A percentile compares a stretch with the other conserved stretches of the same genome.
Evolutionary conservation across 2,329 filamentous ascomycete genomes (phyloP).

Genomic region (Sclerotinia glacialis): DNA sequence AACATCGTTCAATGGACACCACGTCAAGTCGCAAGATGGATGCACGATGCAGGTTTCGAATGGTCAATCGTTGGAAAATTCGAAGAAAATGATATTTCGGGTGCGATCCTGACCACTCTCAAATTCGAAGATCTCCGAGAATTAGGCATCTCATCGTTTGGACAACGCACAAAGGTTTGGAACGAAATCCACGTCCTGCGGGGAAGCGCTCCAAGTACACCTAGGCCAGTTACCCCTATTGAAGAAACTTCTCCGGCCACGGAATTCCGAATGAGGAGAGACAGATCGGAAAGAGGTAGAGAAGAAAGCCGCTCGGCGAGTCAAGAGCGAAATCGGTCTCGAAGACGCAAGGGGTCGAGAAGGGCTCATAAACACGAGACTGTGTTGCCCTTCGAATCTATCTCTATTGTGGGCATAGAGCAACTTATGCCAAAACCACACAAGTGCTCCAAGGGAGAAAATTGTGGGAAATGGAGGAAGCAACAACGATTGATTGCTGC

Average conservation of each 20-base stretch:
- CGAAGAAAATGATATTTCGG: constrained; percentile 87
- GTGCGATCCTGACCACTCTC: constrained; percentile 80
- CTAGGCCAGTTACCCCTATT: constrained; percentile 57
- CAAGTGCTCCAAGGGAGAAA: constrained; percentile 80
- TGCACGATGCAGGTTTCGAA: constrained; percentile 81
- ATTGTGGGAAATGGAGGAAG: constrained; percentile 77
- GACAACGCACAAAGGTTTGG: constrained; percentile 76
- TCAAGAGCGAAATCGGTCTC: constrained; percentile 30
- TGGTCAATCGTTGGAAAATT: constrained; percentile 76
- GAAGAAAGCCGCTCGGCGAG: constrained; percentile 31
- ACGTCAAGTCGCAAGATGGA: constrained; percentile 78
- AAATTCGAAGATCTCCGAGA: constrained; percentile 87
- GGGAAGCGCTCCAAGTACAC: constrained; percentile 51
- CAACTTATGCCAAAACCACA: constrained; percentile 83
- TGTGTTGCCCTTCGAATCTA: constrained; percentile 76
- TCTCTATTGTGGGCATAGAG: constrained; percentile 90
- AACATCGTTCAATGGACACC: constrained; percentile 67
- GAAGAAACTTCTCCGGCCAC: constrained; percentile 50
- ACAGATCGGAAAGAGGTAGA: constrained; percentile 27
- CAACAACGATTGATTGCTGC: constrained; percentile 74
- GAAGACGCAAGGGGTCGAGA: constrained; percentile 33
- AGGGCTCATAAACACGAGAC: constrained; percentile 48
- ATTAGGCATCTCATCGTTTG: constrained; percentile 76
- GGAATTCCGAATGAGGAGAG: constrained; percentile 30
- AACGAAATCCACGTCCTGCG: constrained; percentile 71